Percentiles rank a stretch among this genome's conserved stretches.
These are phyloP conservation scores for Striga hermonthica DNA, from an alignment of 305 asterid genomes.

Conservation along the genomic window DNA sequence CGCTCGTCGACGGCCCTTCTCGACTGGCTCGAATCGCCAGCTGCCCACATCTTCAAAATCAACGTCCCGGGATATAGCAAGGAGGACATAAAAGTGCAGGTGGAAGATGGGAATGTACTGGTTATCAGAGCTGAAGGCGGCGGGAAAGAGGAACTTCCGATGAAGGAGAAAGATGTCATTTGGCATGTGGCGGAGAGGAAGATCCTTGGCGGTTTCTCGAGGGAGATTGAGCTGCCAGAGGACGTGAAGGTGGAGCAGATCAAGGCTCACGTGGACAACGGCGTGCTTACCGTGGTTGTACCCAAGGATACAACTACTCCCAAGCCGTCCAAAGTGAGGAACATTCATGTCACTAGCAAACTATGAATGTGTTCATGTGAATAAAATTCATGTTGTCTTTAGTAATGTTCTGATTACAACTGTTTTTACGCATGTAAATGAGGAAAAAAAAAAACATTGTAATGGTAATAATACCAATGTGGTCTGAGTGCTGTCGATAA, in stretches of 20 bases:
- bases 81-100: slow-evolving; percentile 59
- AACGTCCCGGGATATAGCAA: slow-evolving; percentile 70
- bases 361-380: slow-evolving; percentile 29
- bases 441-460: too few relatives aligned
- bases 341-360: slow-evolving; percentile 56
- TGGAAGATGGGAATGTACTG: slow-evolving; percentile 62
- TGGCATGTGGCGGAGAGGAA: slow-evolving; percentile 87
- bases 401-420: too few relatives aligned
- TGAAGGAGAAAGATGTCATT: slow-evolving; percentile 41
- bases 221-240: slow-evolving; percentile 69
- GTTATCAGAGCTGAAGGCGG: slow-evolving; percentile 54
- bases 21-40: slow-evolving; percentile 70
- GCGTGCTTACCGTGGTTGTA: slow-evolving; percentile 69
- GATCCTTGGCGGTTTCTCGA: slow-evolving; percentile 38
- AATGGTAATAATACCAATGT: too few relatives aligned
- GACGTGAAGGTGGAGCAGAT: slow-evolving; percentile 73
- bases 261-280: slow-evolving; percentile 68
- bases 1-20: slow-evolving; percentile 58
- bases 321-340: slow-evolving; percentile 54
- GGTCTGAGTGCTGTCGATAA: too few relatives aligned
- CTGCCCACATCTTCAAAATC: slow-evolving; percentile 65
- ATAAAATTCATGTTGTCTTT: too few relatives aligned
- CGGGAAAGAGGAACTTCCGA: slow-evolving; percentile 34
- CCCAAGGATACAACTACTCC: slow-evolving; percentile 61
- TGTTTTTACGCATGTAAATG: too few relatives aligned